Evolutionary conservation across 805 yeast genomes (phyloP).

Genomic region (Pichia paraexigua): DNA sequence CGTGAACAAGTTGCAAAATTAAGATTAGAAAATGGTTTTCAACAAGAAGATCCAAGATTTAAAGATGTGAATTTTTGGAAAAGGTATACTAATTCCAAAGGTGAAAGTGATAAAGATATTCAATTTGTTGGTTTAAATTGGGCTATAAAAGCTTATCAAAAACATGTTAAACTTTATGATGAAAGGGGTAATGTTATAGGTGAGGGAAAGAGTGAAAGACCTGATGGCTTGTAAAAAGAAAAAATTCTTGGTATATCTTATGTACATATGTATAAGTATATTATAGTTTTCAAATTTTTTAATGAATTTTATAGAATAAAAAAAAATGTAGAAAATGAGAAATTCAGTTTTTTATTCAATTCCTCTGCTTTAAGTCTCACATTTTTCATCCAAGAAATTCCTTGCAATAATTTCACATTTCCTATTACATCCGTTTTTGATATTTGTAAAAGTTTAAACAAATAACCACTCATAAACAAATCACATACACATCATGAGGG

Average conservation of each 20-base stretch:
- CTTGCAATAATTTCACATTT: neutral
- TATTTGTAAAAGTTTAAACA: too few relatives aligned
- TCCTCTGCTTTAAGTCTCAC: too few relatives aligned
- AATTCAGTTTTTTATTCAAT: neutral
- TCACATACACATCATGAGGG: neutral
- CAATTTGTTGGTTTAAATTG: conserved; percentile 72
- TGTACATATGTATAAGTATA: neutral
- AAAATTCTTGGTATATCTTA: neutral
- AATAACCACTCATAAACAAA: too few relatives aligned
- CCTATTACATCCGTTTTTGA: neutral
- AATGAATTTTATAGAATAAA: neutral
- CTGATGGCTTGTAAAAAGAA: conserved; percentile 4
- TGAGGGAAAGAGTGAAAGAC: conserved; percentile 12
- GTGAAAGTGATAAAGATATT: conserved; percentile 58
- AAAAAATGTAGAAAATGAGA: neutral
- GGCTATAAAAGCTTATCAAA: conserved; percentile 70
- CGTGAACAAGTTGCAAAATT: conserved; percentile 52
- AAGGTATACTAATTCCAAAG: conserved; percentile 54
- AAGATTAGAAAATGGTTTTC: conserved; percentile 35
- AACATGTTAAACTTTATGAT: conserved; percentile 26
- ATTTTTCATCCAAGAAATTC: neutral
- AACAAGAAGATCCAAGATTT: conserved; percentile 63
- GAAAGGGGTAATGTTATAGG: conserved; percentile 25
- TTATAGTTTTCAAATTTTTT: neutral
- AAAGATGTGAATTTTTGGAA: conserved; percentile 70